phyloP scores from a whole-genome alignment of 2,329 filamentous ascomycete species.

The Diaporthe vaccinii region DNA sequence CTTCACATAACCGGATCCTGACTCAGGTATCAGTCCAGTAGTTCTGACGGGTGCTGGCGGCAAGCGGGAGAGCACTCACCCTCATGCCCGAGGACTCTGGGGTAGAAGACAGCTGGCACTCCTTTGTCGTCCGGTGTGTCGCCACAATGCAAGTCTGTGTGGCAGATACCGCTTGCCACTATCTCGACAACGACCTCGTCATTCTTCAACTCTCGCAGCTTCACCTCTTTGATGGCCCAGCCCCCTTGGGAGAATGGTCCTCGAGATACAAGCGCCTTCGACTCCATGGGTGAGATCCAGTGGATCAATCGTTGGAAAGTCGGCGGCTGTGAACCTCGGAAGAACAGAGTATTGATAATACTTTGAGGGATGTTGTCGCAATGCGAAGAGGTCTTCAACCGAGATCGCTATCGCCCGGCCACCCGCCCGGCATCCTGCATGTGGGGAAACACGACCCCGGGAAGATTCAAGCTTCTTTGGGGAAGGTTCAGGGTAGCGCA shows the following conservation, averaged over 20 bases:
- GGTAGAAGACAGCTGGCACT: constrained; percentile 37
- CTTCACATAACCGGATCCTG: constrained; percentile 62
- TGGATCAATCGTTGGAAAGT: not conserved
- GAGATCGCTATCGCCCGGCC: constrained; percentile 19
- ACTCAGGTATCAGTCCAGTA: not conserved
- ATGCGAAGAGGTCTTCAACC: not conserved
- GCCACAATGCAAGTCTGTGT: constrained; percentile 65
- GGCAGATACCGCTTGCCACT: constrained; percentile 67
- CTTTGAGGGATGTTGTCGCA: not conserved
- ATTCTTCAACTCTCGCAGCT: constrained; percentile 48
- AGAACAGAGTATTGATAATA: not conserved
- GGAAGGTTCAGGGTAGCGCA: not conserved
- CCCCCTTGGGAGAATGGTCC: constrained; percentile 50
- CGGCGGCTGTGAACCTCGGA: not conserved
- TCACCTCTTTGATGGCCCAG: constrained; percentile 50
- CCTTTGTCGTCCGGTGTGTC: constrained; percentile 47
- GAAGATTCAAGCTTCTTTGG: not conserved
- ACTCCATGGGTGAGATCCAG: constrained; percentile 40
- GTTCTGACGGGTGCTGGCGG: not conserved
- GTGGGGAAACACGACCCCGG: constrained; percentile 6
- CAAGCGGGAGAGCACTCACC: constrained; percentile 48
- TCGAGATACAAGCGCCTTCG: constrained; percentile 49
- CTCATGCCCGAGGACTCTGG: constrained; percentile 65
- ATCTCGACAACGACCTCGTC: constrained; percentile 67
- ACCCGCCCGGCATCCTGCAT: constrained; percentile 8